phyloP scores from a whole-genome alignment of 2,329 filamentous ascomycete genomes.

The Verticillium albo-atrum region DNA sequence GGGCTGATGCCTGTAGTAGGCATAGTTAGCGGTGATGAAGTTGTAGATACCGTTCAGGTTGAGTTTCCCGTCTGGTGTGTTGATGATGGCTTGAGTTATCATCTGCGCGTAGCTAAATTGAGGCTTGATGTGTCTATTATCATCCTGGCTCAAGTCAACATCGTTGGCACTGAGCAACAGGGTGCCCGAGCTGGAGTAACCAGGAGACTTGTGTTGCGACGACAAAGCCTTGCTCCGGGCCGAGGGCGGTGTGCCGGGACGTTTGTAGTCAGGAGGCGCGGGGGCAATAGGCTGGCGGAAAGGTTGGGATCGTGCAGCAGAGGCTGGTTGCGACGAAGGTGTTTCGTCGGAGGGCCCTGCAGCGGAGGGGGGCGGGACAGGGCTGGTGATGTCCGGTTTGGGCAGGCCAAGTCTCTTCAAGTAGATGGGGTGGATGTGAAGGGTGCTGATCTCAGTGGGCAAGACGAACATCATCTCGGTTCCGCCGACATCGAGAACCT shows the following conservation, averaged over 20 bases:
- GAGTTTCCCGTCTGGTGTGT: constrained; percentile 79
- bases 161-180: constrained; percentile 47
- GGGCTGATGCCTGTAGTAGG: constrained; percentile 82
- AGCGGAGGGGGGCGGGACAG: constrained; percentile 9
- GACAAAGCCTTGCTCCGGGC: constrained; percentile 25
- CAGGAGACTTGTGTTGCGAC: constrained; percentile 33
- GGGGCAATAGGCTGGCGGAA: constrained; percentile 47
- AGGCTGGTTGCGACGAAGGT: constrained; percentile 9
- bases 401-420: constrained; percentile 61
- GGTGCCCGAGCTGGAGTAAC: constrained; percentile 29
- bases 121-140: constrained; percentile 87
- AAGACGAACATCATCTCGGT: constrained; percentile 99
- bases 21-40: constrained; percentile 86
- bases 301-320: constrained; percentile 15
- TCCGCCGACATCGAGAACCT: constrained; percentile 86
- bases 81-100: constrained; percentile 93
- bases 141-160: constrained; percentile 76
- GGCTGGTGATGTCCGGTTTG: constrained; percentile 3
- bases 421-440: constrained; percentile 65
- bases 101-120: constrained; percentile 95
- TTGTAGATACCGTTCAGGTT: constrained; percentile 91
- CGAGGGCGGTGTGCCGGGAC: constrained; percentile 57
- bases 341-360: constrained; percentile 3
- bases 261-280: constrained; percentile 55
- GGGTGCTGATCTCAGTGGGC: constrained; percentile 64